phyloP scores from a whole-genome alignment of 148 eudicot genomes.

The Camellia japonica region DNA sequence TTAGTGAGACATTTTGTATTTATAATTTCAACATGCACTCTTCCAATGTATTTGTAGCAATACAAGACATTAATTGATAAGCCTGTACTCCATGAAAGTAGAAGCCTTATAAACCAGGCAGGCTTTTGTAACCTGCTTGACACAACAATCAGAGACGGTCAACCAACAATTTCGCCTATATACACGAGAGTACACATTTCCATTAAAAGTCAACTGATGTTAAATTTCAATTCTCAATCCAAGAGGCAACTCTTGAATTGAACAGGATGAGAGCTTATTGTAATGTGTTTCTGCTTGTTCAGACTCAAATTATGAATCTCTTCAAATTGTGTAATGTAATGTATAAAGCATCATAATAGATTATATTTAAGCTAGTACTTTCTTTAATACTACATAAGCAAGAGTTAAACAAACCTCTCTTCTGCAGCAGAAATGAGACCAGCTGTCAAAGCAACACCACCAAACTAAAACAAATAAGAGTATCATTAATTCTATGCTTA shows the following conservation, averaged over 20 bases:
- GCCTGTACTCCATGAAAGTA: not conserved
- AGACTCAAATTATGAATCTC: not conserved
- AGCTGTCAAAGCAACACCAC: constrained; percentile 78
- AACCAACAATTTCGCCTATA: not conserved
- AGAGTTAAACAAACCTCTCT: constrained; percentile 65
- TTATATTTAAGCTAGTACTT: not conserved
- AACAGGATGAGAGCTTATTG: not conserved
- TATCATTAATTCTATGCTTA: constrained; percentile 22
- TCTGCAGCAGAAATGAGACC: constrained; percentile 91
- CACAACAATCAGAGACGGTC: constrained; percentile 2
- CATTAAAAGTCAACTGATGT: not conserved
- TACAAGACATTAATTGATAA: not conserved
- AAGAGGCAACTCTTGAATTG: not conserved
- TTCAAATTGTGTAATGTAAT: not conserved
- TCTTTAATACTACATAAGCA: not conserved
- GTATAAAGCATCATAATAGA: not conserved
- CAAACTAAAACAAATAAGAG: constrained; percentile 46
- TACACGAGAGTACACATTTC: not conserved
- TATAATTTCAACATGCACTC: not conserved
- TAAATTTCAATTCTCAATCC: not conserved
- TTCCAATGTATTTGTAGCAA: not conserved
- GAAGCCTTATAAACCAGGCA: constrained; percentile 1
- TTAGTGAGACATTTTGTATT: not conserved
- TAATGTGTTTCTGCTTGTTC: not conserved
- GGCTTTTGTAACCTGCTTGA: not conserved